Evolutionary conservation across 2,329 filamentous ascomycete species (phyloP), one percentile per base, ranked within the genome.

Genomic region (Scopulariopsis brevicaulis): DNA sequence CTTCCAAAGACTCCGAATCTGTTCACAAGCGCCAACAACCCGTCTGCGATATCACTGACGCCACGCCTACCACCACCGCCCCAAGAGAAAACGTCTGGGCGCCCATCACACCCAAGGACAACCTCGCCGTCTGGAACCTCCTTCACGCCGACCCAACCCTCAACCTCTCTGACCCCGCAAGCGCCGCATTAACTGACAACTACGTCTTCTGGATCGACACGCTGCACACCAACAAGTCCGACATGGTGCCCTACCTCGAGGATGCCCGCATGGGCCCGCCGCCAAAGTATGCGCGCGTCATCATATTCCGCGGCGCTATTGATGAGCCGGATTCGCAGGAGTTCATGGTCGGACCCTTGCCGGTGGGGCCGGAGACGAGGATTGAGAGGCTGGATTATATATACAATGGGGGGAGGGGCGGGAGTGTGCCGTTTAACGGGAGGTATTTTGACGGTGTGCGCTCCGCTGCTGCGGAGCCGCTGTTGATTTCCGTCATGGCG

Each of bases 321-420:
- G 61, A 63, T 4, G 68, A 71, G 14, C 75, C 76, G 1, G 69
- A 74, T 32, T 73, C 72, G 5, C 72, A 77, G 58, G 75, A 79
- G 61, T 78, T 74, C 61, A 75, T 76, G 68, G 70, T 79, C 32
- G 76, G 77, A 0, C 77, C 77, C 2, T 68, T 80, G 3, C 77
- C 77, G 1, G 67, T 78, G 3, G 66, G 64, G 8, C 56, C 62
- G 22, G 61, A 68, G 20, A 76, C 74, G 5, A 70, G 62, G 18
- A 65, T 74, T 28, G 62, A 70, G 56, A 69, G 70, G 52, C 65
- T 77, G 12, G 70, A 73, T 55, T 76, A 75, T 62, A 65, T 70
- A 20, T 75, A 72, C 66, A 77, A 75, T 63, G 74, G 74, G 5
- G 72, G 72, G 2, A 68, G 65, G 8, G 70, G 71, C 4, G 69